A percentile compares a stretch with the other conserved stretches of the same genome.
Evolutionary conservation across 805 yeast genomes (phyloP).

Genomic region (Hanseniaspora guilliermondii): DNA sequence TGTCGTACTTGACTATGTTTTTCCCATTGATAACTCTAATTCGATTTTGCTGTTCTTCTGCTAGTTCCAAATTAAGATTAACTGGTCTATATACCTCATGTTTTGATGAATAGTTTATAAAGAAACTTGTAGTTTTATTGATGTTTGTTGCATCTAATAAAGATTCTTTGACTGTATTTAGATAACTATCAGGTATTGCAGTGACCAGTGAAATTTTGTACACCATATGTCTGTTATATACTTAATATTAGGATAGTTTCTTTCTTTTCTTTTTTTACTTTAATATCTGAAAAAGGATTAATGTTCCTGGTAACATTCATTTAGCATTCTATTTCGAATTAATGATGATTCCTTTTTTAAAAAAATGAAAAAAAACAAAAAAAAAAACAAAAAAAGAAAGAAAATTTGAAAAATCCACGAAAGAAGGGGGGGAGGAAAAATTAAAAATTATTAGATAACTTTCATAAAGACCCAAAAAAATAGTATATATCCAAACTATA

Average conservation of each 20-base stretch:
- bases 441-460: background rate
- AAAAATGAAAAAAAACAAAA: too few species aligned
- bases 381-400: too few species aligned
- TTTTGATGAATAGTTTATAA: background rate
- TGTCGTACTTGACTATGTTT: constrained; percentile 31
- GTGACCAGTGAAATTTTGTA: background rate
- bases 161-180: background rate
- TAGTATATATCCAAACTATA: background rate
- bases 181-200: background rate
- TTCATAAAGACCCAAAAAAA: background rate
- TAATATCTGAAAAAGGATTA: background rate
- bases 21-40: constrained; percentile 19
- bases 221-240: background rate
- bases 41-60: constrained; percentile 22
- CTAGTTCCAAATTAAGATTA: background rate
- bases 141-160: background rate
- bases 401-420: too few species aligned
- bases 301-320: too few species aligned
- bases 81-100: constrained; percentile 5
- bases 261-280: background rate
- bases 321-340: background rate
- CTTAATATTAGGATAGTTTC: background rate
- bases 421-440: too few species aligned
- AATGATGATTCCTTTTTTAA: background rate
- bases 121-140: background rate